These are phyloP conservation scores for Sutorius australiensis DNA, from an alignment of 768 basidiomycete genomes.

Conservation along the genomic window DNA sequence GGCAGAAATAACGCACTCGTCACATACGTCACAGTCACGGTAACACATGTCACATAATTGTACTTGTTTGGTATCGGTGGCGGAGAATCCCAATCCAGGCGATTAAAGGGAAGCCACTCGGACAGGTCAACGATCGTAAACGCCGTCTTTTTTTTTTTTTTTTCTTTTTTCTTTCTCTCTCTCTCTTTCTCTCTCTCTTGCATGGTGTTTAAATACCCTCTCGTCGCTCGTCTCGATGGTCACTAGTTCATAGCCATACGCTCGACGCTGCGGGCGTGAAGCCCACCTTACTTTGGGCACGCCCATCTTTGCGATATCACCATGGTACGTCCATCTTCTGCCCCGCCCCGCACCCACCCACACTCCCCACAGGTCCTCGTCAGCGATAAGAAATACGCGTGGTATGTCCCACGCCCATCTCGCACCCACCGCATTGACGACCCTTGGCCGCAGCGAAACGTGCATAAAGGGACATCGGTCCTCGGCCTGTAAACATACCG, in stretches of 20 bases:
- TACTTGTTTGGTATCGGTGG: constrained; percentile 24
- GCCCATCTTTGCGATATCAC: constrained; percentile 5
- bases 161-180: constrained; percentile 15
- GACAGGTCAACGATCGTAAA: constrained; percentile 52
- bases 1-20: constrained; percentile 31
- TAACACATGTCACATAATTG: constrained; percentile 13
- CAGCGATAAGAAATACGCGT: constrained; percentile 77
- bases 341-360: constrained; percentile 1
- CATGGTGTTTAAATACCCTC: constrained; percentile 47
- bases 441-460: constrained; percentile 57
- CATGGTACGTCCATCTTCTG: constrained; percentile 40
- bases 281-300: constrained; percentile 35
- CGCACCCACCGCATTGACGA: constrained; percentile 4
- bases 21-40: constrained; percentile 14
- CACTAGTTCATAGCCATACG: constrained; percentile 43
- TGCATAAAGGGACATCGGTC: constrained; percentile 95
- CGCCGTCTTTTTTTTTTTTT: constrained; percentile 36
- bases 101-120: constrained; percentile 26
- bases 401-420: constrained; percentile 43
- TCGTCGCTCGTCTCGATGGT: constrained; percentile 26
- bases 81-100: constrained; percentile 15
- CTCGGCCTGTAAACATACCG: constrained; percentile 82
- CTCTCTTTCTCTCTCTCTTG: too few relatives aligned
- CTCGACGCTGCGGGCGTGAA: constrained; percentile 53
- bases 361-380: constrained; percentile 54